A percentile compares a stretch with the other conserved stretches of the same genome.
phyloP scores from a whole-genome alignment of 352 stramenopile species.

The Globisporangium abappressorium region DNA sequence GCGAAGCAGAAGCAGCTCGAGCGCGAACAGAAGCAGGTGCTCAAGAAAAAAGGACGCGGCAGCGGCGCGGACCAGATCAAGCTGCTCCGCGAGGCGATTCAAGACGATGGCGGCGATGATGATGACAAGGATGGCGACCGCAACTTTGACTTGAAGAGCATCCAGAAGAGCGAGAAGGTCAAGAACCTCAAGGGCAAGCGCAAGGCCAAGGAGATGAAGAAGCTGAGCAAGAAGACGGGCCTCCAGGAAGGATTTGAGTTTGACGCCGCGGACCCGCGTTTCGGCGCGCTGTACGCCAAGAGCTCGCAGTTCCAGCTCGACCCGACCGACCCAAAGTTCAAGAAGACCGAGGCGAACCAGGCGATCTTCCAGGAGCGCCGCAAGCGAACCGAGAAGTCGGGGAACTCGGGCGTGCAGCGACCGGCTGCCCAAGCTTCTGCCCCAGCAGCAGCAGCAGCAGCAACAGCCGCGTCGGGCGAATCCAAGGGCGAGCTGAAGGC shows the following conservation, averaged over 20 bases:
- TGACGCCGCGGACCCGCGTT: constrained; percentile 70
- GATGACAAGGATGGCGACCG: constrained; percentile 49
- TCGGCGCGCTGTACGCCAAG: constrained; percentile 72
- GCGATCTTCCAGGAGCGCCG: constrained; percentile 78
- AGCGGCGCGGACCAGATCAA: constrained; percentile 38
- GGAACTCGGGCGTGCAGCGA: constrained; percentile 1
- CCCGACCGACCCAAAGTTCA: constrained; percentile 83
- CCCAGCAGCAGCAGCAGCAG: background rate
- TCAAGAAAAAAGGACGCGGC: constrained; percentile 59
- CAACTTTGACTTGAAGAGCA: constrained; percentile 87
- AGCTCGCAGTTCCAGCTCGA: constrained; percentile 79
- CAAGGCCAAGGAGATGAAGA: constrained; percentile 74
- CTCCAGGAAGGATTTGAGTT: constrained; percentile 80
- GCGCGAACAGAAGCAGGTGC: constrained; percentile 59
- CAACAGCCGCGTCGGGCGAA: constrained; percentile 10
- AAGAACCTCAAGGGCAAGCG: constrained; percentile 79
- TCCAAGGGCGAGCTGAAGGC: constrained; percentile 48
- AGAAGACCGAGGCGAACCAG: constrained; percentile 74
- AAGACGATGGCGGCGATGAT: constrained; percentile 30
- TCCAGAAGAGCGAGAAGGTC: constrained; percentile 64
- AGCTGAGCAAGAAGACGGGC: constrained; percentile 55
- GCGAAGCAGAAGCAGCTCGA: constrained; percentile 53
- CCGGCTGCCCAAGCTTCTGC: background rate
- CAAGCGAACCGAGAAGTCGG: constrained; percentile 51
- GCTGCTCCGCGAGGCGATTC: constrained; percentile 59